Evolutionary conservation across 2,329 filamentous ascomycete genomes (phyloP).

Genomic region (Xylariaceae sp.): DNA sequence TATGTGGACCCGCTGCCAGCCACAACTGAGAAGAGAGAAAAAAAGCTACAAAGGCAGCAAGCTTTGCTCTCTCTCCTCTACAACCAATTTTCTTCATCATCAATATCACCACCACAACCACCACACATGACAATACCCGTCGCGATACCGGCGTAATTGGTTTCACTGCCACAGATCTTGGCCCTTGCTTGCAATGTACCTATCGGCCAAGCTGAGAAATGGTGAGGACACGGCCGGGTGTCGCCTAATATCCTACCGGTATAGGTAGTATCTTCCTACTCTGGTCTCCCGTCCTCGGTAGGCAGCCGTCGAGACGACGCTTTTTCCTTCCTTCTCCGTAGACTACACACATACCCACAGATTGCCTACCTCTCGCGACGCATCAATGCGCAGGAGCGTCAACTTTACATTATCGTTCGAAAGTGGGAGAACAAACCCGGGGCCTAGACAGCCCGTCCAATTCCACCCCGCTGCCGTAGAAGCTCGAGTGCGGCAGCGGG

Average conservation of each 20-base stretch:
- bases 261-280: no score
- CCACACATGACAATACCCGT: not conserved
- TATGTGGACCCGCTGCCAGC: no score
- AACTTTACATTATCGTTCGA: slow-evolving; percentile 51
- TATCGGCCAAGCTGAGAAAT: not conserved
- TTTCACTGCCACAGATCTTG: not conserved
- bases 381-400: slow-evolving; percentile 48
- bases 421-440: slow-evolving; percentile 53
- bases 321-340: no score
- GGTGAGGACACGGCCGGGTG: no score
- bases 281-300: no score
- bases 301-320: no score
- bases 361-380: slow-evolving; percentile 55
- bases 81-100: not conserved
- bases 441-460: slow-evolving; percentile 62
- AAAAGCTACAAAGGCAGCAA: no score
- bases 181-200: not conserved
- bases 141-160: no score
- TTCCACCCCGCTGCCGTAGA: slow-evolving; percentile 59
- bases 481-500: slow-evolving; percentile 47
- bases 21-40: no score
- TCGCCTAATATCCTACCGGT: no score
- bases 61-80: not conserved
- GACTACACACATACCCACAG: slow-evolving; percentile 34
- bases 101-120: slow-evolving; percentile 3